Percentiles rank a stretch among this genome's conserved stretches.
phyloP scores from a whole-genome alignment of 2,329 filamentous ascomycete species.

The Verticillium longisporum region DNA sequence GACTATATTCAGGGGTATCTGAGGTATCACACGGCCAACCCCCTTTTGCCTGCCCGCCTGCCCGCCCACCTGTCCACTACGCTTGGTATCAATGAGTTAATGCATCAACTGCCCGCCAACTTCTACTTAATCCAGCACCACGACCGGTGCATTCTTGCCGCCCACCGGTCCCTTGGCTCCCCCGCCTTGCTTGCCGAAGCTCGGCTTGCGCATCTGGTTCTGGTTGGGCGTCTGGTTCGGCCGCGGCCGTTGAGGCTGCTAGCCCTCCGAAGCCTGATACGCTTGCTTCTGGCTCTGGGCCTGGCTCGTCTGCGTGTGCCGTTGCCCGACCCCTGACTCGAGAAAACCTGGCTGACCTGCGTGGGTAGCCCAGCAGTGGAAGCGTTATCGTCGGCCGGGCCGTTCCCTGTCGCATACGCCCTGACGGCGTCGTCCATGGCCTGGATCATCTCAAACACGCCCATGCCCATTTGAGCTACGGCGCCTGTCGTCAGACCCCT shows the following conservation, averaged over 20 bases:
- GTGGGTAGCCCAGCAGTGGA: slow-evolving; percentile 5
- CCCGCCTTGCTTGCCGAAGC: not conserved
- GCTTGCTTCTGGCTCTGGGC: slow-evolving; percentile 4
- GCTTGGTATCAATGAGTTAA: not conserved
- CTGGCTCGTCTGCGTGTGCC: slow-evolving; percentile 6
- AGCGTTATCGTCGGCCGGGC: slow-evolving; percentile 4
- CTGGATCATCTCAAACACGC: slow-evolving; percentile 39
- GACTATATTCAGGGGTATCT: not conserved
- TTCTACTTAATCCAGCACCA: not conserved
- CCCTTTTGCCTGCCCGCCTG: not conserved
- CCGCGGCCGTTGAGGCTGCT: not conserved
- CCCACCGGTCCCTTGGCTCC: not conserved
- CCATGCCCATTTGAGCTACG: slow-evolving; percentile 30
- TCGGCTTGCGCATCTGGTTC: not conserved
- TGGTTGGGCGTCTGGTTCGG: slow-evolving; percentile 3
- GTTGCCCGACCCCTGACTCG: slow-evolving; percentile 8
- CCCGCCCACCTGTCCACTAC: not conserved
- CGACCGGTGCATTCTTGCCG: not conserved
- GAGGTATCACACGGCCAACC: not conserved
- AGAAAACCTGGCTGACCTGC: slow-evolving; percentile 9
- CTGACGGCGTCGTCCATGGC: slow-evolving; percentile 41
- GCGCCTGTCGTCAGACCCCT: slow-evolving; percentile 39
- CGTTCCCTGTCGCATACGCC: slow-evolving; percentile 19
- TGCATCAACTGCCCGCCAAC: not conserved
- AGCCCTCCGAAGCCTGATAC: not conserved